phyloP scores from a whole-genome alignment of 768 basidiomycete genomes.

The Leccinum broughii region DNA sequence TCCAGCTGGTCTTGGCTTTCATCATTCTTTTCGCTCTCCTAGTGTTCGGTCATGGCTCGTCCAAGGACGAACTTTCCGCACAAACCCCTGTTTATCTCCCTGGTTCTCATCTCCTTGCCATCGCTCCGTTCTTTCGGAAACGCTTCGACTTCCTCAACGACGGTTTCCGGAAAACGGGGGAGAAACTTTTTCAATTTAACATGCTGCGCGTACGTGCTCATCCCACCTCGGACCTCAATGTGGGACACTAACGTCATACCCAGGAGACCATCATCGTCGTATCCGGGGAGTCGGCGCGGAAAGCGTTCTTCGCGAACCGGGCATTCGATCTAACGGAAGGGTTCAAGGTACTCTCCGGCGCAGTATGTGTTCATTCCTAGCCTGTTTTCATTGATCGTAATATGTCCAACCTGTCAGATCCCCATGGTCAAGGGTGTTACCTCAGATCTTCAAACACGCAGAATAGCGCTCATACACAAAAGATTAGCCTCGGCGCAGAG shows the following conservation, averaged over 20 bases:
- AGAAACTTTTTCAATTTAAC: constrained; percentile 67
- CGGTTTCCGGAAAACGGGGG: constrained; percentile 68
- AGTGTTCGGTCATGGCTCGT: constrained; percentile 35
- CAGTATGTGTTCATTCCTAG: constrained; percentile 46
- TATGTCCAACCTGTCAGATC: constrained; percentile 45
- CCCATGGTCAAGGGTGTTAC: constrained; percentile 77
- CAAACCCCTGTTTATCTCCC: constrained; percentile 56
- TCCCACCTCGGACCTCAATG: constrained; percentile 9
- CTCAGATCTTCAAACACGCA: constrained; percentile 61
- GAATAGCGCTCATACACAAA: constrained; percentile 68
- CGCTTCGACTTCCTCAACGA: constrained; percentile 74
- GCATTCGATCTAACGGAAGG: constrained; percentile 77
- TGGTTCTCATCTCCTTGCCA: constrained; percentile 55
- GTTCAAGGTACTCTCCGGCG: constrained; percentile 77
- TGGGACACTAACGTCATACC: constrained; percentile 21
- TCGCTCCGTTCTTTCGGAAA: constrained; percentile 65
- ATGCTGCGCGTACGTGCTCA: constrained; percentile 56
- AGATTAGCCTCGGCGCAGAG: constrained; percentile 65
- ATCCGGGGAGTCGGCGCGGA: constrained; percentile 70
- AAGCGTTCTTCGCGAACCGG: constrained; percentile 68
- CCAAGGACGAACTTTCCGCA: constrained; percentile 46
- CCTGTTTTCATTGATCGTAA: constrained; percentile 20
- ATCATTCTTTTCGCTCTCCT: constrained; percentile 41
- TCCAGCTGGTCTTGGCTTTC: constrained; percentile 36
- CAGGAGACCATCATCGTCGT: constrained; percentile 76